Base-by-base conservation (phyloP, 805 yeast species). In the Grigorovia humatica region DNA sequence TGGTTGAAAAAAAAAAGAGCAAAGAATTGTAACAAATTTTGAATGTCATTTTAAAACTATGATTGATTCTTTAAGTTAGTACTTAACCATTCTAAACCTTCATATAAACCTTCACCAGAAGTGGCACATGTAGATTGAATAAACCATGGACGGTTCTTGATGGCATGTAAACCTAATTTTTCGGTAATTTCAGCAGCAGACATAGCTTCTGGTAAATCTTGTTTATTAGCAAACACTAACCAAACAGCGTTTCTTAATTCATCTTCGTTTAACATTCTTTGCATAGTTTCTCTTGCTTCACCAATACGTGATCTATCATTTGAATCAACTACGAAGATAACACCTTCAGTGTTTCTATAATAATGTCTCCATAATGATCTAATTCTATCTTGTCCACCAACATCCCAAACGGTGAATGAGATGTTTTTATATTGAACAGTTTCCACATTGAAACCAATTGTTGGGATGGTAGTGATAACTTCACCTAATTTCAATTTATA, bases 291-390 rank as follows among this genome's bases (percentile, higher is more conserved):
- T 75, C 96, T 87, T 53, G 98, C 97, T 78, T 91, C 98, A 67
- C 88, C 80, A 68, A 91, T 86, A 81, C 98, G 95, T 68, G 89
- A 96, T 78, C 96, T 88, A 76, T 91, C 98, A 77, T 90, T 89
- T 57, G 96, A 87, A 78, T 91, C 98, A 64, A 91, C 96, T 59
- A 91, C 98, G 71, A 90, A 91, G 72, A 91, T 91, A 70, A 91
- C 88, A 78, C 97, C 98, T 75, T 91, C 97, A 56, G 98, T 89
- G 81, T 91, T 91, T 77, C 91, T 96, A 86, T 83, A 91, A 74
- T 91, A 91, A 76, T 91, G 96, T 82, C 97, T 86, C 98, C 98
- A 91, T 73, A 91, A 79, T 56, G 98, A 96, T 78, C 98, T 87
- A 67, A 91, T 91, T 77, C 90, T 90, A 74, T 89, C 96, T 79